phyloP scores from a whole-genome alignment of 306 rosid genomes.

The Cucurbita argyrosperma region DNA sequence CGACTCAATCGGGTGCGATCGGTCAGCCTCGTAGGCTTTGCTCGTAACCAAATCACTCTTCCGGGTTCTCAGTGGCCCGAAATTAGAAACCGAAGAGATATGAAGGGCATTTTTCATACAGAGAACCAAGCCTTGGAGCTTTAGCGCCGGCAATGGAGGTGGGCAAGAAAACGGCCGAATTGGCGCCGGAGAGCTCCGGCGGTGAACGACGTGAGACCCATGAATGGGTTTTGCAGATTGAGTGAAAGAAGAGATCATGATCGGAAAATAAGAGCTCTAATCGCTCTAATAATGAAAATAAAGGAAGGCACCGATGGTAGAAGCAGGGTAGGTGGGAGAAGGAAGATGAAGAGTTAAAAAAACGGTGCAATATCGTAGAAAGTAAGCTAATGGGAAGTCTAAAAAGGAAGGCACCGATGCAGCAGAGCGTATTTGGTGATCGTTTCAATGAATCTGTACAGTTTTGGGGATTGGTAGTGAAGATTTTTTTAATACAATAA shows the following conservation, averaged over 20 bases:
- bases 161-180: neutral
- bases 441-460: neutral
- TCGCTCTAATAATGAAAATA: neutral
- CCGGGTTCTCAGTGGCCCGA: neutral
- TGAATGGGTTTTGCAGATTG: slow-evolving; percentile 8
- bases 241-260: slow-evolving; percentile 32
- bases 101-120: neutral
- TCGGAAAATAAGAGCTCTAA: neutral
- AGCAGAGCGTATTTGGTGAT: neutral
- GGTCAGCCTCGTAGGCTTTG: slow-evolving; percentile 21
- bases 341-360: neutral
- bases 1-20: slow-evolving; percentile 38
- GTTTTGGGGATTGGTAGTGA: neutral
- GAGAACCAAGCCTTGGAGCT: neutral
- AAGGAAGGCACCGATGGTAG: neutral
- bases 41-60: neutral
- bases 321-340: neutral
- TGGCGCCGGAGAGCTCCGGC: slow-evolving; percentile 4
- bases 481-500: neutral
- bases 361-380: neutral
- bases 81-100: neutral
- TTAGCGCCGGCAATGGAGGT: neutral
- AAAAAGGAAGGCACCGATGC: neutral
- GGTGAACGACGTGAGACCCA: slow-evolving; percentile 15
- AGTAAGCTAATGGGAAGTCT: neutral